A percentile compares a stretch with the other conserved stretches of the same genome.
phyloP scores from a whole-genome alignment of 805 yeast genomes.

The Barnettozyma salicaria region DNA sequence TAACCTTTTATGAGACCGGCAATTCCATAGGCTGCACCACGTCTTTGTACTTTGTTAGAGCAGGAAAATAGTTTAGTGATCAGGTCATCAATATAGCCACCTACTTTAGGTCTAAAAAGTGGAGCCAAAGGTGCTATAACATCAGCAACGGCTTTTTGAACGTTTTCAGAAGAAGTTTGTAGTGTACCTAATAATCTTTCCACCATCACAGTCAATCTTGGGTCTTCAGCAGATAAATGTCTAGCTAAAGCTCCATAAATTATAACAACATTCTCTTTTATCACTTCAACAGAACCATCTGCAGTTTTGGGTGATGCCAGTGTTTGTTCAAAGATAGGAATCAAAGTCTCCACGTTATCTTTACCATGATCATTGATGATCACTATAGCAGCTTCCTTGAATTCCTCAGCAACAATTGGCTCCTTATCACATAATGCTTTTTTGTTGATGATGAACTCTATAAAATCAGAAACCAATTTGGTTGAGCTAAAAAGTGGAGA shows the following conservation, averaged over 20 bases:
- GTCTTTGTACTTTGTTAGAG: conserved; percentile 41
- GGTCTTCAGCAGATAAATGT: conserved; percentile 64
- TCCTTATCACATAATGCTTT: conserved; percentile 74
- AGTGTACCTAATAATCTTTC: conserved; percentile 67
- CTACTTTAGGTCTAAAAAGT: conserved; percentile 44
- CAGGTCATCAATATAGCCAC: conserved; percentile 49
- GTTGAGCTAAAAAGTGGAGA: conserved; percentile 34
- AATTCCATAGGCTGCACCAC: conserved; percentile 95
- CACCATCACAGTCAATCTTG: conserved; percentile 58
- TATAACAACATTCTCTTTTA: conserved; percentile 77
- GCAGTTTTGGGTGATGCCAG: conserved; percentile 43
- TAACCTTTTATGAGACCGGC: conserved; percentile 90
- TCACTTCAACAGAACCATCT: conserved; percentile 47
- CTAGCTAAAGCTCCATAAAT: conserved; percentile 88
- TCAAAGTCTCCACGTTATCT: conserved; percentile 59
- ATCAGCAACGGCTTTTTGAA: conserved; percentile 80
- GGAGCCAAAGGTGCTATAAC: conserved; percentile 80
- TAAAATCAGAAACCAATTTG: conserved; percentile 44
- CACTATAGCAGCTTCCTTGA: conserved; percentile 84
- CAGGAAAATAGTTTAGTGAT: conserved; percentile 56
- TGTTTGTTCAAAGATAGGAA: conserved; percentile 74
- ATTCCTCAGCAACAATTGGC: conserved; percentile 65
- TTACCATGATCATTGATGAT: conserved; percentile 65
- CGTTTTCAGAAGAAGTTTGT: conserved; percentile 83
- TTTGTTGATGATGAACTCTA: conserved; percentile 55